Conservation (phyloP, 73 alveolate species). For the Symbiodinium pilosum region DNA sequence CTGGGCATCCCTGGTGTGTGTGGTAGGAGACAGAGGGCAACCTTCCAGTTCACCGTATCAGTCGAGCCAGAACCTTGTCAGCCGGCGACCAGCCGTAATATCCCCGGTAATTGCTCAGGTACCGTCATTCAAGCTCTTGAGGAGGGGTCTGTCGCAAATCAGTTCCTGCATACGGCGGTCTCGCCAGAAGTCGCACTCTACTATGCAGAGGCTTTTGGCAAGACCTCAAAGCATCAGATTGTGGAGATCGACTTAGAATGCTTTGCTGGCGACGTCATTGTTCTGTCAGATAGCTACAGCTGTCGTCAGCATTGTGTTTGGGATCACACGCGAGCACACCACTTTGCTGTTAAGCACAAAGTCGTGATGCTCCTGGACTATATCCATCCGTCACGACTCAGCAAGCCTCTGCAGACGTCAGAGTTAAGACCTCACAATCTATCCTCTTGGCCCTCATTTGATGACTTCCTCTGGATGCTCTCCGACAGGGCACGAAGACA, state of each 20-base stretch:
- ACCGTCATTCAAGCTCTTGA: background rate
- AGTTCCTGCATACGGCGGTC: background rate
- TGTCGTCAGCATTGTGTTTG: background rate
- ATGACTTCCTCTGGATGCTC: background rate
- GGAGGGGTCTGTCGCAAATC: background rate
- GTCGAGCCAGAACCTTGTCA: no score
- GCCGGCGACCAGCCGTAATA: no score
- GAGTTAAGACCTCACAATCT: background rate
- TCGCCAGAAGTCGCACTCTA: background rate
- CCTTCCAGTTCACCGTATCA: no score
- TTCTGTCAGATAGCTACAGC: background rate
- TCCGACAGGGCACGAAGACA: background rate
- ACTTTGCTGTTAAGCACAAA: background rate
- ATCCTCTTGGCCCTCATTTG: background rate
- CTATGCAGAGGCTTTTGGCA: background rate
- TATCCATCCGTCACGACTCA: background rate
- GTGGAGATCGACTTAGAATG: background rate
- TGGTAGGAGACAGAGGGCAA: no score
- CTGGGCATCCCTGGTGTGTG: no score
- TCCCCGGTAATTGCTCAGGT: no score
- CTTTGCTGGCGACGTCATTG: background rate
- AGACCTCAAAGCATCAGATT: background rate
- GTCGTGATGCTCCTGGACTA: background rate
- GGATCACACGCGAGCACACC: background rate
- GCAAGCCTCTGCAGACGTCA: background rate